Evolutionary conservation across 805 yeast genomes (phyloP), one percentile per base, ranked within the genome.

Genomic region (Myxozyma mucilagina): DNA sequence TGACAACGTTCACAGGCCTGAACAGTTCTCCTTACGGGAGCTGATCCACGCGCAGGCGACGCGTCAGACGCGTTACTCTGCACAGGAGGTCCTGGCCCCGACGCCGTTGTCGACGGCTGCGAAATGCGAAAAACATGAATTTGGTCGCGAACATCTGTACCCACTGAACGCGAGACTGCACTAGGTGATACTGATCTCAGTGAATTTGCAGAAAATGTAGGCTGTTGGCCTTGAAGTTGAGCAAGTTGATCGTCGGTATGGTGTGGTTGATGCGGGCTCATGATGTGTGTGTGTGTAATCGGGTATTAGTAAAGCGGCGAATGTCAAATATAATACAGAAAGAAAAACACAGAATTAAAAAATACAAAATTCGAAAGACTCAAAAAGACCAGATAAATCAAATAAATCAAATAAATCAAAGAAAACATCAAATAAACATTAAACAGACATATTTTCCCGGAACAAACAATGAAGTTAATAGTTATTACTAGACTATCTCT

Each of bases 1-100:
- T 62, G 66, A 42, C 66, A 62, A 9, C 66, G 60, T 35, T 62
- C 63, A 45, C 66, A 62, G 2, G 66, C 66, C 18, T 56, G 63
- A 13, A 52, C 43, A 5, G 66, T 62, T 34, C 66, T 43, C 41
- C 63, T 39, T 7, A 43, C 44, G 14, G 56, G 29, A 1, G 63
- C 45, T 1, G 36, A 14, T 7, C 47, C 13, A n/a, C 45, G 24
- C 47, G 45, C 11, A 38, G 45, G 10, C 13, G 41, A 16, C 16
- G 51, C 14, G 20, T 47, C 35, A 7, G 41, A 10, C 9, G 24
- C 41, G 18, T 32, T n/a, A 7, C 31, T 13, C 6, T 32, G 16
- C 11, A 16, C n/a, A 24, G 45, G 45, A 9, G 45, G 18, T 16
- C 20, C 18, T 16, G 45, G 10, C 20, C 41, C 41, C n/a, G 41